Conservation (phyloP, 2,329 filamentous ascomycete species). For the Fusarium sp. region DNA sequence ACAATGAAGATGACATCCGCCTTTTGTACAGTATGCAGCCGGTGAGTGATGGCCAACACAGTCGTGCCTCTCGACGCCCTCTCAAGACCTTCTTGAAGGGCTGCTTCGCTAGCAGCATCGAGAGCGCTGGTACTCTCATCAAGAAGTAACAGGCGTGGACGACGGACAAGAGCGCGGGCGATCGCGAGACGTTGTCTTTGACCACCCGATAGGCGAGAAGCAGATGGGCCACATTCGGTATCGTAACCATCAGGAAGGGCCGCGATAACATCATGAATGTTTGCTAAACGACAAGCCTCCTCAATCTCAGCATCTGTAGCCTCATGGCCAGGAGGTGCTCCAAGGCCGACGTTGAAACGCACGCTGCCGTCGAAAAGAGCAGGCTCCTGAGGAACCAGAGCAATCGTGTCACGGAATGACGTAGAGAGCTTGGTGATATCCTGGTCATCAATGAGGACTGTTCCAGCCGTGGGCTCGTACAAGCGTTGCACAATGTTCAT, state of each 20-base stretch:
- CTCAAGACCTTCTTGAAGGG: conserved; percentile 75
- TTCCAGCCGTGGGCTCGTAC: conserved; percentile 56
- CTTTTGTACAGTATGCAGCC: conserved; percentile 65
- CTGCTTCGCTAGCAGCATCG: conserved; percentile 74
- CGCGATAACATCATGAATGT: conserved; percentile 76
- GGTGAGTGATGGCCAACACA: conserved; percentile 68
- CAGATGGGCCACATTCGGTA: conserved; percentile 75
- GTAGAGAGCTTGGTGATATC: conserved; percentile 56
- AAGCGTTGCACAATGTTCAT: conserved; percentile 65
- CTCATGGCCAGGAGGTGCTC: conserved; percentile 64
- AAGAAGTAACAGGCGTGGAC: conserved; percentile 77
- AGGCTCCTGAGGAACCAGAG: conserved; percentile 67
- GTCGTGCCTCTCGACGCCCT: conserved; percentile 63
- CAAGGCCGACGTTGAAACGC: conserved; percentile 65
- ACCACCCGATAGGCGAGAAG: conserved; percentile 78
- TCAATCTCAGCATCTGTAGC: conserved; percentile 71
- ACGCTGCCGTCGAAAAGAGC: conserved; percentile 68
- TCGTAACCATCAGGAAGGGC: conserved; percentile 73
- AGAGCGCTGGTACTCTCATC: conserved; percentile 86
- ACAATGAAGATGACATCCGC: conserved; percentile 68
- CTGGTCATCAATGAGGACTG: conserved; percentile 56
- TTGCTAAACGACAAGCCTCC: conserved; percentile 73
- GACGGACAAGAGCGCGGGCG: conserved; percentile 77
- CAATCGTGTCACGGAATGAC: conserved; percentile 63
- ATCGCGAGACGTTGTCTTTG: conserved; percentile 84